Base-by-base conservation (phyloP, 805 yeast genomes). In the Candida yuanshanica region DNA sequence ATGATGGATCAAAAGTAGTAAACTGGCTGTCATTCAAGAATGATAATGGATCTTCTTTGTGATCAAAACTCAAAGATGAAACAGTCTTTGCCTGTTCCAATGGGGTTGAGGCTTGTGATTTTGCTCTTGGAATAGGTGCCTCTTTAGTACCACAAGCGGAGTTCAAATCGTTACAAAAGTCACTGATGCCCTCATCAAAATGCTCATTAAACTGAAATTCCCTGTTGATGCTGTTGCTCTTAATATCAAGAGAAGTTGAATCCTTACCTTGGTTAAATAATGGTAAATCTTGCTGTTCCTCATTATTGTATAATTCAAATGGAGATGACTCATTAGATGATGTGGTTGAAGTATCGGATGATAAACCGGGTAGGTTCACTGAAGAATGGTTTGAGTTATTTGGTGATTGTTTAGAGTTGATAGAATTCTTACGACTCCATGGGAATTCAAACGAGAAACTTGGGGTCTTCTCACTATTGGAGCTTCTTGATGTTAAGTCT, bases 111-210 rank as follows among this genome's bases (percentile, higher is more conserved):
- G 43, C 37, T 14, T 46, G 34, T 17, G 54, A 33, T 43, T 42
- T 45, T 11, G 52, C 40, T 52, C 64, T 60, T 3, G 96, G 95
- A 4, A 81, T 58, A 4, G 93, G 95, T 48, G 75, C 64, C 13
- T 71, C 71, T 52, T 70, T 79, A 7, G 81, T 80, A 14, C 96
- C 97, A 63, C 97, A 90, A 1, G 89, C 97, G 59, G 79, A 73
- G 46, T 77, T 75, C 56, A 91, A 70, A 51, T 80, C 77, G 20
- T 75, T 74, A 57, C 98, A 91, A 58, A 91, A 91, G 22, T 76
- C 77, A 44, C 75, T 74, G 41, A 81, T 79, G 49, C 81, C 79
- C 56, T 85, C 91, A 54, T 80, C 83, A 57, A 79, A 83, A 42
- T 70, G 62, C 13, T 65, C 63, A 33, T 60, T 58, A 44, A 66